A percentile compares a stretch with the other conserved stretches of the same genome.
These are phyloP conservation scores for Calocera cornea DNA, from an alignment of 768 basidiomycete genomes.

Conservation along the genomic window DNA sequence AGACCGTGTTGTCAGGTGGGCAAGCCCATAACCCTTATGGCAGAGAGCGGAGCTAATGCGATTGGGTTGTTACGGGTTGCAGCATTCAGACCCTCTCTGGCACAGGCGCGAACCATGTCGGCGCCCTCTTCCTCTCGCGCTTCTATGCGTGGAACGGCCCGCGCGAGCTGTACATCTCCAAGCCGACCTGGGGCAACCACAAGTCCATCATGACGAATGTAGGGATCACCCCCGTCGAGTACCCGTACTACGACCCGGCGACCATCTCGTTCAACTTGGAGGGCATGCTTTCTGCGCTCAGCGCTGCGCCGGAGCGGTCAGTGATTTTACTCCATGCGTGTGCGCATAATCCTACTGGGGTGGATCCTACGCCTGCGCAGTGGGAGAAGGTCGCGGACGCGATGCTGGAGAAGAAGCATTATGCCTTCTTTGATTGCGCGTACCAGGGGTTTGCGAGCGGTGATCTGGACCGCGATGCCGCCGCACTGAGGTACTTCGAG, in stretches of 20 bases:
- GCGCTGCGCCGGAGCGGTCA: conserved; percentile 56
- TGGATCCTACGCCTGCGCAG: conserved; percentile 80
- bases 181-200: conserved; percentile 95
- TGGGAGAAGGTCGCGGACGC: conserved; percentile 67
- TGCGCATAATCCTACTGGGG: conserved; percentile 94
- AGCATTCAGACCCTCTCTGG: conserved; percentile 89
- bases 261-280: conserved; percentile 76
- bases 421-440: conserved; percentile 87
- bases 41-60: no score
- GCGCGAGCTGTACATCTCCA: conserved; percentile 68
- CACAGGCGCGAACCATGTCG: conserved; percentile 91
- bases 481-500: conserved; percentile 80
- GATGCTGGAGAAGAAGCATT: conserved; percentile 62
- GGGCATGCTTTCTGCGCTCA: conserved; percentile 48
- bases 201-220: conserved; percentile 82
- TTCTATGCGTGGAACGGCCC: conserved; percentile 61
- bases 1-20: conserved; percentile 44
- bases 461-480: conserved; percentile 79
- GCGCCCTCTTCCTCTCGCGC: conserved; percentile 67
- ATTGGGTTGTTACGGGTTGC: no score
- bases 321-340: conserved; percentile 87
- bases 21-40: no score
- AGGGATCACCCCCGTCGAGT: conserved; percentile 71
- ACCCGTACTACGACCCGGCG: conserved; percentile 87
- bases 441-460: conserved; percentile 97